These are phyloP conservation scores for Kwoniella shivajii DNA, from an alignment of 1,284 basidiomycete genomes.

Conservation along the genomic window DNA sequence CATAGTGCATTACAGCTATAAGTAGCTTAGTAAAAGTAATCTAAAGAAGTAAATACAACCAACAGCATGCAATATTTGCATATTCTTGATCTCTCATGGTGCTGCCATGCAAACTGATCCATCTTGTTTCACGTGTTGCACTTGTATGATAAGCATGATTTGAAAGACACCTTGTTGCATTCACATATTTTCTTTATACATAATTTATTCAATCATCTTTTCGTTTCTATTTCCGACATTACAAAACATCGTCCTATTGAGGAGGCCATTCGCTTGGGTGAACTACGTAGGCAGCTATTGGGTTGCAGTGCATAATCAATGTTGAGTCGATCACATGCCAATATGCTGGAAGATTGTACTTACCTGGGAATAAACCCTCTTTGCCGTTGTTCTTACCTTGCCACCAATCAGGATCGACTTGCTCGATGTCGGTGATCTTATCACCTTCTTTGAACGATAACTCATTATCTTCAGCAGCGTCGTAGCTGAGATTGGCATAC, in stretches of 20 bases:
- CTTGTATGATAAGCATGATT: too few relatives aligned
- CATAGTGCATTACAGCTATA: too few relatives aligned
- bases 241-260: background rate
- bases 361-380: slow-evolving; percentile 81
- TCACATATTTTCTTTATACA: background rate
- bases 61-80: too few relatives aligned
- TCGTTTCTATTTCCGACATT: background rate
- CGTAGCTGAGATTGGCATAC: slow-evolving; percentile 63
- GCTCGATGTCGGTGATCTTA: slow-evolving; percentile 61
- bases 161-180: too few relatives aligned
- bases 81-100: too few relatives aligned
- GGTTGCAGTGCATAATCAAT: too few relatives aligned
- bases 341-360: slow-evolving; percentile 34
- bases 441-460: slow-evolving; percentile 81
- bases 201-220: background rate
- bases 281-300: slow-evolving; percentile 29
- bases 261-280: slow-evolving; percentile 26
- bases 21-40: background rate
- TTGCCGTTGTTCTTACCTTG: slow-evolving; percentile 69
- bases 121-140: too few relatives aligned
- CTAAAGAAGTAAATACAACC: background rate
- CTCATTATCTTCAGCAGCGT: slow-evolving; percentile 86
- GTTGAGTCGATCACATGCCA: background rate
- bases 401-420: slow-evolving; percentile 81
- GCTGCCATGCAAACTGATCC: too few relatives aligned